Evolutionary conservation across 2,329 filamentous ascomycete genomes (phyloP).

Genomic region (Penicillium sp.): DNA sequence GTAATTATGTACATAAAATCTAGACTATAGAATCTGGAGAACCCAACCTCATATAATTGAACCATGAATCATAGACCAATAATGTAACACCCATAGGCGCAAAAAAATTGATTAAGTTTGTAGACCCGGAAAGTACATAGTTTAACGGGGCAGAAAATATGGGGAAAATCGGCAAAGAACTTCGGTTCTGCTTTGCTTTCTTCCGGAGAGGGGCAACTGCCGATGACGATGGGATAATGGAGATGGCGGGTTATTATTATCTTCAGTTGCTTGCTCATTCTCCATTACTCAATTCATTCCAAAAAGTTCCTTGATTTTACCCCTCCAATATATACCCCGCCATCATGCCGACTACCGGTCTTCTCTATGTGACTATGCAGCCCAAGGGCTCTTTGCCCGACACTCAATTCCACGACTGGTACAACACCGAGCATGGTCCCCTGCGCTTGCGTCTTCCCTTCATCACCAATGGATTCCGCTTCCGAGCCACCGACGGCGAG

Average conservation of each 20-base stretch:
- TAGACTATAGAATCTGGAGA: conserved; percentile 1
- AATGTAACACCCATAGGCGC: neutral
- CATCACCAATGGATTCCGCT: conserved; percentile 76
- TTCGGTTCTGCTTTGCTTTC: conserved; percentile 25
- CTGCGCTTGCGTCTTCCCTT: conserved; percentile 73
- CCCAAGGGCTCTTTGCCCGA: conserved; percentile 65
- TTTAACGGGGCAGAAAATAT: neutral
- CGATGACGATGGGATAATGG: conserved; percentile 2
- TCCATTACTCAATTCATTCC: neutral
- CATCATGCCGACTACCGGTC: conserved; percentile 56
- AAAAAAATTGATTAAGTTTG: neutral
- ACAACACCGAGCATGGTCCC: conserved; percentile 90
- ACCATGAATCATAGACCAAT: neutral
- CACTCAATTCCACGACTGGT: conserved; percentile 84
- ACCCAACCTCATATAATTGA: neutral
- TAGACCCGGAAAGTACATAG: neutral
- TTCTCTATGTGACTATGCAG: conserved; percentile 86
- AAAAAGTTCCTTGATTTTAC: neutral
- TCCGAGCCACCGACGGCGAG: conserved; percentile 63
- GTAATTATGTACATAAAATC: conserved; percentile 1
- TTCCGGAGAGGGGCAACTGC: conserved; percentile 21
- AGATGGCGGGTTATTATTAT: neutral
- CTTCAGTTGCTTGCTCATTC: neutral
- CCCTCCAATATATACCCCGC: neutral
- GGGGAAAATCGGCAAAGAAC: conserved; percentile 22